These are phyloP conservation scores for Neckera pumila DNA, from an alignment of 225 moss, liverwort and hornwort genomes.

Conservation along the genomic window DNA sequence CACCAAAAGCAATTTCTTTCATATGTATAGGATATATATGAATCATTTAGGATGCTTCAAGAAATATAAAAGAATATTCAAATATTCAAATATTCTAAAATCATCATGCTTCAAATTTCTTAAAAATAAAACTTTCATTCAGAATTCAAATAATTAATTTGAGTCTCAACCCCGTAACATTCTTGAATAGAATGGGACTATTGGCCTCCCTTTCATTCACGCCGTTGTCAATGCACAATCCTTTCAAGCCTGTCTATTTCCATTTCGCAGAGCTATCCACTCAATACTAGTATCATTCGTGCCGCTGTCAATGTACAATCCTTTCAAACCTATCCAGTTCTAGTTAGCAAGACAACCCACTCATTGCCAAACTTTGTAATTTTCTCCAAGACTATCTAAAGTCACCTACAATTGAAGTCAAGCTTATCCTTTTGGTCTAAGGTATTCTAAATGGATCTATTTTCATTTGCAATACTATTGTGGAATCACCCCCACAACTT, in stretches of 20 bases:
- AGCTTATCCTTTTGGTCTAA: rapidly evolving
- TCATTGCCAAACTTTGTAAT: not conserved
- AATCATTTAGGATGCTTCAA: not conserved
- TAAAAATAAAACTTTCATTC: not conserved
- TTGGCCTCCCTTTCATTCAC: not conserved
- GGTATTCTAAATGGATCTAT: rapidly evolving
- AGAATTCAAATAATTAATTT: too few relatives aligned
- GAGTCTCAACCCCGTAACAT: rapidly evolving
- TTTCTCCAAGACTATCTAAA: not conserved
- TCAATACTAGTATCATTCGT: too few relatives aligned
- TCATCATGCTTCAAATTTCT: too few relatives aligned
- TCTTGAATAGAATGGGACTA: rapidly evolving
- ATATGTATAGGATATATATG: too few relatives aligned
- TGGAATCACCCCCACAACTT: rapidly evolving
- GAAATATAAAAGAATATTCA: not conserved
- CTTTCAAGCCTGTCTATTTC: not conserved
- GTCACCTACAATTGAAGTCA: rapidly evolving
- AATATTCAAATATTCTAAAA: not conserved
- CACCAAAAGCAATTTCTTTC: too few relatives aligned
- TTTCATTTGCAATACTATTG: rapidly evolving
- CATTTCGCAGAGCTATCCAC: rapidly evolving
- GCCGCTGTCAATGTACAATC: rapidly evolving
- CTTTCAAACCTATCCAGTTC: not conserved
- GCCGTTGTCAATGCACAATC: too few relatives aligned
- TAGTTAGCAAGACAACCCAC: rapidly evolving